A percentile compares a stretch with the other conserved stretches of the same genome.
Evolutionary conservation across 495 filamentous ascomycete species (phyloP).

Genomic region (Collariella sp.): DNA sequence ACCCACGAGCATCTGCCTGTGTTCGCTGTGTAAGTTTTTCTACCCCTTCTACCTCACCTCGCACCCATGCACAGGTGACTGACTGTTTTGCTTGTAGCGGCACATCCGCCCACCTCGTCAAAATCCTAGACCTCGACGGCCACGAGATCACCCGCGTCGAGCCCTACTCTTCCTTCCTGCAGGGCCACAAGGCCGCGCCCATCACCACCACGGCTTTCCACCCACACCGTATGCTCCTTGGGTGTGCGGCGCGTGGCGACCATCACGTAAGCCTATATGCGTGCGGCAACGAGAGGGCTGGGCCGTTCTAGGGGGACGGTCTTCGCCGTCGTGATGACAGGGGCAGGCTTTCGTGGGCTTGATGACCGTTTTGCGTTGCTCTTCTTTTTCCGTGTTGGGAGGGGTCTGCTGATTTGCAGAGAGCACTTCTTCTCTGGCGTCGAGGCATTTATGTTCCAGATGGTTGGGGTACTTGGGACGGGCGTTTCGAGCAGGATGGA

Average conservation of each 20-base stretch:
- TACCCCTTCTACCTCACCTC: background rate
- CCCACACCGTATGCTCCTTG: conserved; percentile 87
- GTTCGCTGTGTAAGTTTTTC: conserved; percentile 74
- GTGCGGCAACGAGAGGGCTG: conserved; percentile 32
- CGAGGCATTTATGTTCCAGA: background rate
- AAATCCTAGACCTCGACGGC: conserved; percentile 82
- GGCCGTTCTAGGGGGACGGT: conserved; percentile 4
- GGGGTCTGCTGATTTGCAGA: too few species aligned
- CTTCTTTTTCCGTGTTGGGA: too few species aligned
- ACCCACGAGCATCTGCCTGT: conserved; percentile 96
- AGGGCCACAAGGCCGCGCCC: conserved; percentile 60
- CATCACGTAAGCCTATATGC: conserved; percentile 65
- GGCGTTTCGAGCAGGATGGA: background rate
- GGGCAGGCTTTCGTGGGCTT: too few species aligned
- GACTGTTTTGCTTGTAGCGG: conserved; percentile 50
- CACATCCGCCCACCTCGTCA: conserved; percentile 77
- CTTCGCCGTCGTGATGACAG: background rate
- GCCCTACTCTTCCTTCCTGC: conserved; percentile 81
- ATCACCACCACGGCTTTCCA: conserved; percentile 91
- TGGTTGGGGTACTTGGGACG: background rate
- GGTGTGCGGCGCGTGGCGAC: conserved; percentile 66
- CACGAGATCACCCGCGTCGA: conserved; percentile 68
- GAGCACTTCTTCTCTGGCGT: too few species aligned
- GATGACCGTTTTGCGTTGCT: too few species aligned
- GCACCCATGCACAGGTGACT: conserved; percentile 10